These are phyloP conservation scores for Aegle marmelos DNA, from an alignment of 345 rosid genomes.

Conservation along the genomic window DNA sequence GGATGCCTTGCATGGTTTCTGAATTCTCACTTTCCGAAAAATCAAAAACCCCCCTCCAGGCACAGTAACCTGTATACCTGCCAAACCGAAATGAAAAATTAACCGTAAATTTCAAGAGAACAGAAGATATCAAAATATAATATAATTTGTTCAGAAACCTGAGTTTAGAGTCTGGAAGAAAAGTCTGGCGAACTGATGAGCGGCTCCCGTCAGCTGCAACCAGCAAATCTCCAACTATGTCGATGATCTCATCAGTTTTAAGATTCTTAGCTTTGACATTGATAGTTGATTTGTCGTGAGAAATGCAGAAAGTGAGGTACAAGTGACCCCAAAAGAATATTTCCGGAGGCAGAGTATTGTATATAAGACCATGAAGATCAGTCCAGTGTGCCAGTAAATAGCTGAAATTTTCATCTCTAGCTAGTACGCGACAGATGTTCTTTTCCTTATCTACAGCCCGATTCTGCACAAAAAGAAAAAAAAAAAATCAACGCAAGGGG, in stretches of 20 bases:
- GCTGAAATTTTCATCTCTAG: conserved; percentile 61
- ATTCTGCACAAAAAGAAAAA: conserved; percentile 35
- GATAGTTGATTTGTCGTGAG: conserved; percentile 44
- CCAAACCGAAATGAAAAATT: not conserved
- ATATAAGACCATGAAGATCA: conserved; percentile 57
- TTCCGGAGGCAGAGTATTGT: conserved; percentile 38
- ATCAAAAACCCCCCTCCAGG: conserved; percentile 76
- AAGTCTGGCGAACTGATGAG: conserved; percentile 55
- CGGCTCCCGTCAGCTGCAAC: conserved; percentile 79
- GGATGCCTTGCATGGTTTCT: conserved; percentile 37
- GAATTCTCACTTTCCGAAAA: conserved; percentile 49
- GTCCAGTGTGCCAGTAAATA: conserved; percentile 70
- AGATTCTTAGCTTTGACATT: conserved; percentile 45
- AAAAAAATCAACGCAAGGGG: no score
- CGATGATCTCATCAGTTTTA: conserved; percentile 39
- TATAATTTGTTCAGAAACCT: conserved; percentile 35
- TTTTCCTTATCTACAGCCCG: conserved; percentile 36
- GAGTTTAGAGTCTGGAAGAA: conserved; percentile 53
- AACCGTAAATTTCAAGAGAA: no score
- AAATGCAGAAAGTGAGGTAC: conserved; percentile 46
- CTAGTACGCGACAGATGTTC: conserved; percentile 31
- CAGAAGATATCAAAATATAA: no score
- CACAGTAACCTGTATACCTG: conserved; percentile 75
- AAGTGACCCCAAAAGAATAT: conserved; percentile 65
- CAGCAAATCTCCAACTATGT: conserved; percentile 57